These are phyloP conservation scores for Ophiostoma triangulosporum DNA, from an alignment of 2,329 filamentous ascomycete genomes.

Conservation along the genomic window DNA sequence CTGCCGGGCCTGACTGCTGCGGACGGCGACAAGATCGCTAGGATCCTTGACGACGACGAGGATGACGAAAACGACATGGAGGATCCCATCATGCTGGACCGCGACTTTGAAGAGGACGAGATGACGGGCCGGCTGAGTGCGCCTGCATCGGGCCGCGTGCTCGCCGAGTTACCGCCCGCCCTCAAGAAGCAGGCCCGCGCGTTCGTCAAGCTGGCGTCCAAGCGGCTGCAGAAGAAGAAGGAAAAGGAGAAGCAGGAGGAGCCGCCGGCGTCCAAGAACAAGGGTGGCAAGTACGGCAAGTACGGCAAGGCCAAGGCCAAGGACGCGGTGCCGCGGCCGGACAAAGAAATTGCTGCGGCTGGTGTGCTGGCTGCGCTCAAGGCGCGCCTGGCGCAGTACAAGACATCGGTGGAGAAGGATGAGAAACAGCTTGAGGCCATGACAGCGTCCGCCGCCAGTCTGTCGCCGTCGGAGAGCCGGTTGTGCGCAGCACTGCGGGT, in stretches of 20 bases:
- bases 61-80: conserved; percentile 57
- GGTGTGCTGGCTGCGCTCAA: conserved; percentile 23
- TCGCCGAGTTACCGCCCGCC: conserved; percentile 34
- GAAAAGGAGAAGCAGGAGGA: conserved; percentile 18
- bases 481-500: conserved; percentile 21
- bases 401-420: conserved; percentile 20
- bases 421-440: conserved; percentile 8
- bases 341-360: conserved; percentile 24
- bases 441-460: background rate
- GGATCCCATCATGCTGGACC: conserved; percentile 58
- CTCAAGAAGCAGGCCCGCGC: conserved; percentile 37
- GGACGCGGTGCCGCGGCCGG: background rate
- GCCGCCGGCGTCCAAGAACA: conserved; percentile 15
- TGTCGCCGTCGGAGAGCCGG: conserved; percentile 4
- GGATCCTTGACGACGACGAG: conserved; percentile 20
- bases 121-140: conserved; percentile 30
- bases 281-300: conserved; percentile 6
- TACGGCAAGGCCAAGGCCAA: background rate
- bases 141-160: conserved; percentile 13
- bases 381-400: conserved; percentile 17
- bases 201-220: conserved; percentile 36
- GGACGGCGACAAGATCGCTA: conserved; percentile 30
- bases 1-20: conserved; percentile 14
- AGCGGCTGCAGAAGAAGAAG: conserved; percentile 2
- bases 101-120: conserved; percentile 37